Evolutionary conservation across 1,284 basidiomycete species (phyloP).

Genomic region (Cryptococcus wingfieldii): DNA sequence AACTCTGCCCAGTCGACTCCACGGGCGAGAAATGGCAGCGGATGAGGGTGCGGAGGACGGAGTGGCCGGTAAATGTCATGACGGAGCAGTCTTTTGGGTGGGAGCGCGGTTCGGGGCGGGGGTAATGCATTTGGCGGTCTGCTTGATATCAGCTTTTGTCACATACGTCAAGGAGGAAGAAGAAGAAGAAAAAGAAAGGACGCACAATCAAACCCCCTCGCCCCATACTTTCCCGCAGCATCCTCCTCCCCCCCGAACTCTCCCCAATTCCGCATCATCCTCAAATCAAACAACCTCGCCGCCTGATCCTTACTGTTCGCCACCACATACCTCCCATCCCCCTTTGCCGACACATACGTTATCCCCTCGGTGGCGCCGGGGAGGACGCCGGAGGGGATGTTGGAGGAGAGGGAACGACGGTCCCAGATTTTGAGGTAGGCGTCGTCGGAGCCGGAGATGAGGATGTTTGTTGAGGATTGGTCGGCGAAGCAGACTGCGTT

Average conservation of each 20-base stretch:
- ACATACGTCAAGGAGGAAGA: neutral
- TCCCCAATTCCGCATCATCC: slow-evolving; percentile 75
- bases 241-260: slow-evolving; percentile 62
- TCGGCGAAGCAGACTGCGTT: slow-evolving; percentile 97
- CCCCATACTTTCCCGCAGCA: slow-evolving; percentile 56
- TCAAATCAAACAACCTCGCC: slow-evolving; percentile 86
- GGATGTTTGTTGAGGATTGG: slow-evolving; percentile 81
- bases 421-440: slow-evolving; percentile 96
- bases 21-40: slow-evolving; percentile 91
- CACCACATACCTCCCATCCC: slow-evolving; percentile 90
- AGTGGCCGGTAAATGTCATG: slow-evolving; percentile 92
- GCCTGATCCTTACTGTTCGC: slow-evolving; percentile 98
- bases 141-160: neutral
- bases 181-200: slow-evolving; percentile 17
- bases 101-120: slow-evolving; percentile 40
- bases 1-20: slow-evolving; percentile 85
- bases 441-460: slow-evolving; percentile 92
- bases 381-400: slow-evolving; percentile 83
- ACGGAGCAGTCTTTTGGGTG: slow-evolving; percentile 88
- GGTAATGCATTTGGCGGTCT: slow-evolving; percentile 62
- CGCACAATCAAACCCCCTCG: slow-evolving; percentile 69
- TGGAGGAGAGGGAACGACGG: slow-evolving; percentile 74
- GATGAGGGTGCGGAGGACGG: slow-evolving; percentile 88
- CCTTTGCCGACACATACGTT: slow-evolving; percentile 77
- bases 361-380: slow-evolving; percentile 94